Conservation (phyloP, 2,329 filamentous ascomycete species). For the Neonectria sp. region DNA sequence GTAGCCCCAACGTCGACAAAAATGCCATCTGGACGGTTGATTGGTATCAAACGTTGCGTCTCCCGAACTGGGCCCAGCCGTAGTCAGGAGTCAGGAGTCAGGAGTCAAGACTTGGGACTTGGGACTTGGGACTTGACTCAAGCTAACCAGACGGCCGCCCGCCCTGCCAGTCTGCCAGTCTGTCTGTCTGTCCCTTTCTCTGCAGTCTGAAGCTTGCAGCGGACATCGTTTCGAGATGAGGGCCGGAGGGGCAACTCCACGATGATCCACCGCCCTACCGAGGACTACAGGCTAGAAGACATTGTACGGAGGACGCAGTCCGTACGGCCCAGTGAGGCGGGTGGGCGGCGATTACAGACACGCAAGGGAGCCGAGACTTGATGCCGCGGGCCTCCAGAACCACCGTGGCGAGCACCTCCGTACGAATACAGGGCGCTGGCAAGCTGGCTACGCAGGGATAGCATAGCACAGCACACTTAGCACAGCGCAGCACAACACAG, state of each 20-base stretch:
- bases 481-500: constrained; percentile 32
- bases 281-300: neutral
- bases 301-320: constrained; percentile 8
- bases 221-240: constrained; percentile 28
- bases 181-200: constrained; percentile 5
- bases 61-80: constrained; percentile 20
- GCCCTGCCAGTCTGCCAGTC: constrained; percentile 14
- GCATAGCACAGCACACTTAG: constrained; percentile 38
- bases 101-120: too few relatives aligned
- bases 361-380: constrained; percentile 40
- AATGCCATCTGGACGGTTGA: constrained; percentile 12
- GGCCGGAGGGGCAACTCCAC: constrained; percentile 34
- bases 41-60: constrained; percentile 41
- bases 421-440: neutral
- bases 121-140: constrained; percentile 3
- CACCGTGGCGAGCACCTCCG: constrained; percentile 12
- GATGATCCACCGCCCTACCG: constrained; percentile 39
- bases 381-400: constrained; percentile 10
- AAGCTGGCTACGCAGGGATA: constrained; percentile 9
- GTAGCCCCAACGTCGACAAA: constrained; percentile 13
- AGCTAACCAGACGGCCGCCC: constrained; percentile 21
- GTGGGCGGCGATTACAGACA: constrained; percentile 25
- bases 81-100: constrained; percentile 25
- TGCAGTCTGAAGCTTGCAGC: constrained; percentile 19
- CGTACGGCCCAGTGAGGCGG: constrained; percentile 32